Evolutionary conservation across 2,329 filamentous ascomycete genomes (phyloP).

Genomic region (Plenodomus lindquistii): DNA sequence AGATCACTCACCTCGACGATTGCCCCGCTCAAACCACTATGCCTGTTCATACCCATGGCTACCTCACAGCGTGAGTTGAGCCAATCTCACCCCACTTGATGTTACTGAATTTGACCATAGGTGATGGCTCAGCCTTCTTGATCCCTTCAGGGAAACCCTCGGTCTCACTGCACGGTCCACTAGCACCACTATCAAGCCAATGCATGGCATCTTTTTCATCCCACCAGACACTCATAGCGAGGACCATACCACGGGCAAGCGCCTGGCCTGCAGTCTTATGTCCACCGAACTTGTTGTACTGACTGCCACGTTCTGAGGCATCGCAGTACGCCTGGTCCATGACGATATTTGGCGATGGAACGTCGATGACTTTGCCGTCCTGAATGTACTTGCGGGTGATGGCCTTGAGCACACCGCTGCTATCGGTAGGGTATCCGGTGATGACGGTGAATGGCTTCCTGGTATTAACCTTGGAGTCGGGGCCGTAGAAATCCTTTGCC

Average conservation of each 20-base stretch:
- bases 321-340: slow-evolving; percentile 39
- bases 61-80: slow-evolving; percentile 49
- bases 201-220: slow-evolving; percentile 59
- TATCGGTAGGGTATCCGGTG: slow-evolving; percentile 65
- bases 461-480: slow-evolving; percentile 58
- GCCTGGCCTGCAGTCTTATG: slow-evolving; percentile 53
- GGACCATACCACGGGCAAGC: slow-evolving; percentile 56
- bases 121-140: slow-evolving; percentile 51
- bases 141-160: slow-evolving; percentile 59
- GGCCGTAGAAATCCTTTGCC: slow-evolving; percentile 34
- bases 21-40: slow-evolving; percentile 18
- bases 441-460: slow-evolving; percentile 65
- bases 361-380: slow-evolving; percentile 62
- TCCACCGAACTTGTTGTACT: slow-evolving; percentile 46
- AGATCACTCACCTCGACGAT: neutral
- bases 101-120: slow-evolving; percentile 59
- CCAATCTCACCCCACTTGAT: slow-evolving; percentile 66
- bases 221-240: slow-evolving; percentile 61
- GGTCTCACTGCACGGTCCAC: slow-evolving; percentile 59
- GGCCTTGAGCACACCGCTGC: slow-evolving; percentile 60
- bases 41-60: slow-evolving; percentile 14
- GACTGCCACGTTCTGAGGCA: slow-evolving; percentile 28
- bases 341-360: slow-evolving; percentile 50
- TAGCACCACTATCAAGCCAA: slow-evolving; percentile 58
- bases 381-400: slow-evolving; percentile 70